Base-by-base conservation (phyloP, 164 flowering plant species). In the Umbilicus rupestris region DNA sequence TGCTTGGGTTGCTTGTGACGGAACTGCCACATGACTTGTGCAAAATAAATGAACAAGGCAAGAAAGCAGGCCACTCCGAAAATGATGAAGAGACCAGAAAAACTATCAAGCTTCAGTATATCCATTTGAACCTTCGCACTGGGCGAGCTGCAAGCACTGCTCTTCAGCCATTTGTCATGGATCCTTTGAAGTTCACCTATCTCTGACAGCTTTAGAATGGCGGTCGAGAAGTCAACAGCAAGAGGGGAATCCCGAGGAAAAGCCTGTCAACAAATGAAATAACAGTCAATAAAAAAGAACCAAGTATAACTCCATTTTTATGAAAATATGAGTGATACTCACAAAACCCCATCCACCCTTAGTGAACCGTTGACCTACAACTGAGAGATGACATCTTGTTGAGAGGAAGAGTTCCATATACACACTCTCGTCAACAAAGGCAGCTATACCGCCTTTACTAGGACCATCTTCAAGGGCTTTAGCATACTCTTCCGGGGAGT, bases 271-370 rank as follows among this genome's bases (percentile, higher is more conserved):
- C 12, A 49, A 14, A 59, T 39, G 39, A 31, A 33, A 20, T 35
- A 44, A 10, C 41, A 66, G 7, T 17, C 41, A 31, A 65, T n/a
- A 28, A 45, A 29, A 41, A 62, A 28, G 19, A 29, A 9, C 3
- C 30, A 50, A 7, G 42, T 3, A 45, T 3, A 9, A 66, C 19
- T 45, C 42, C 24, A 17, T 24, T 49, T 30, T 46, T 28, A 66
- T 6, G 24, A 49, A 49, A 44, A 66, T 66, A 7, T 45, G 75
- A 41, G 17, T 59, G 39, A 52, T 49, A 82, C 90, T 86, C 68
- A 86, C 87, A 78, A 84, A 86, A 55, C 88, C 91, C 91, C 91
- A 84, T 8, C 91, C 91, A 35, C 68, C 78, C 74, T 68, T 81
- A 63, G 88, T 86, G 81, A 86, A 84, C 68, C 77, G 80, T 71